A percentile compares a stretch with the other conserved stretches of the same genome.
phyloP scores from a whole-genome alignment of 192 early-diverging fungal genomes.

The Gryganskiella cystojenkinii region DNA sequence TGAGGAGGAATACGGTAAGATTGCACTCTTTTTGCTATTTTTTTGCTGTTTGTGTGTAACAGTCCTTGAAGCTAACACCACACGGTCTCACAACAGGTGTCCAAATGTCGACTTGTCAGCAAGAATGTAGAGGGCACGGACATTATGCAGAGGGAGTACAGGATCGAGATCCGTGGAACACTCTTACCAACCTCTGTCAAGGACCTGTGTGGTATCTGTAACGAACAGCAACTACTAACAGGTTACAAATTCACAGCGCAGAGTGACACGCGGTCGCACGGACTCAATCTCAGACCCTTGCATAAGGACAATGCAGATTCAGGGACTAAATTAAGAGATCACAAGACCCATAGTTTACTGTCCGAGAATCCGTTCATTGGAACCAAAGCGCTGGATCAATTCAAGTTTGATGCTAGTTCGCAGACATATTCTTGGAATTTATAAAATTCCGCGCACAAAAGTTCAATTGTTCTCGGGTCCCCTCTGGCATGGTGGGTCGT shows the following conservation, averaged over 20 bases:
- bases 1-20: conserved; percentile 31
- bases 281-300: conserved; percentile 33
- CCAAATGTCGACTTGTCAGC: conserved; percentile 35
- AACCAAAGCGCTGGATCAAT: conserved; percentile 32
- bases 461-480: no score
- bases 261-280: conserved; percentile 36
- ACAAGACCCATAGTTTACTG: no score
- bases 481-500: no score
- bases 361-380: conserved; percentile 4
- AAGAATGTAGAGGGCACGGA: conserved; percentile 21
- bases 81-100: conserved; percentile 11
- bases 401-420: conserved; percentile 6
- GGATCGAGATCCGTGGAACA: conserved; percentile 34
- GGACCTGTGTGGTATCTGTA: conserved; percentile 7
- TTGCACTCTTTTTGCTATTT: background rate
- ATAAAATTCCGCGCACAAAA: no score
- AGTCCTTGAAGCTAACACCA: background rate
- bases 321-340: background rate
- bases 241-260: conserved; percentile 10
- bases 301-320: background rate
- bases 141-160: conserved; percentile 33
- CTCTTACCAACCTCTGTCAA: conserved; percentile 18
- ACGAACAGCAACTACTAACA: conserved; percentile 4
- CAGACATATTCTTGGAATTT: conserved; percentile 14
- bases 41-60: background rate